These are phyloP conservation scores for Durusdinium trenchii DNA, from an alignment of 73 alveolate genomes.

Conservation along the genomic window DNA sequence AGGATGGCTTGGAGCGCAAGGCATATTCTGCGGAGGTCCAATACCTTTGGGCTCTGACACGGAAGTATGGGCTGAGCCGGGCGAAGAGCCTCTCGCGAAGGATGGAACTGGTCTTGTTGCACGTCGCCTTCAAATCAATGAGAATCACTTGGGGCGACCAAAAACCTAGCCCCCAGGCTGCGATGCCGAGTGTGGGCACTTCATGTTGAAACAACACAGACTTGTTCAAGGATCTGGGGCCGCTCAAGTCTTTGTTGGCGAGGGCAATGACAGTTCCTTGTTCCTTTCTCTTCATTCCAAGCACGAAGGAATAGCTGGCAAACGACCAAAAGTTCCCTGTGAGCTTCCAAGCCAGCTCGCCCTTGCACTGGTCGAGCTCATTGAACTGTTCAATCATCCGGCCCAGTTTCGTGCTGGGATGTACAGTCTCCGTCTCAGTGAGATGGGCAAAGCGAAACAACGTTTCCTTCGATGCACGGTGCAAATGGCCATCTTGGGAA, in stretches of 20 bases:
- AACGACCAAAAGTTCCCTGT: constrained; percentile 20
- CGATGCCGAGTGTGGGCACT: constrained; percentile 33
- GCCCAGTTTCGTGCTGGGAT: constrained; percentile 28
- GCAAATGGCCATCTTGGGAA: background rate
- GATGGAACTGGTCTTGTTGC: constrained; percentile 2
- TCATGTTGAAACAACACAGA: constrained; percentile 19
- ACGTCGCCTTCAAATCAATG: constrained; percentile 13
- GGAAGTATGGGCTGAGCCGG: background rate
- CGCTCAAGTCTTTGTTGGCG: constrained; percentile 19
- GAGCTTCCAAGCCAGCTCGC: background rate
- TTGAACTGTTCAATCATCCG: background rate
- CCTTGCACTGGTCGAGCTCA: background rate
- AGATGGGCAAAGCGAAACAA: background rate
- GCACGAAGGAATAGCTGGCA: constrained; percentile 12
- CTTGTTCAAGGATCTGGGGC: background rate
- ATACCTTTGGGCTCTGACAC: background rate
- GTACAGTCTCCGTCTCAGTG: constrained; percentile 19
- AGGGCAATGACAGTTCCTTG: constrained; percentile 36
- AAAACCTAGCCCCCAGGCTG: constrained; percentile 49
- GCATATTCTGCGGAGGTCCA: background rate
- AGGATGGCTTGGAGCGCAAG: background rate
- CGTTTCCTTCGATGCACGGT: background rate
- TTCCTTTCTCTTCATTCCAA: background rate
- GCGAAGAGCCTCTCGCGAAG: constrained; percentile 16
- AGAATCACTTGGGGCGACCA: constrained; percentile 35